Evolutionary conservation across 768 basidiomycete species (phyloP), one percentile per base, ranked within the genome.

Genomic region (Kwoniella bestiolae): DNA sequence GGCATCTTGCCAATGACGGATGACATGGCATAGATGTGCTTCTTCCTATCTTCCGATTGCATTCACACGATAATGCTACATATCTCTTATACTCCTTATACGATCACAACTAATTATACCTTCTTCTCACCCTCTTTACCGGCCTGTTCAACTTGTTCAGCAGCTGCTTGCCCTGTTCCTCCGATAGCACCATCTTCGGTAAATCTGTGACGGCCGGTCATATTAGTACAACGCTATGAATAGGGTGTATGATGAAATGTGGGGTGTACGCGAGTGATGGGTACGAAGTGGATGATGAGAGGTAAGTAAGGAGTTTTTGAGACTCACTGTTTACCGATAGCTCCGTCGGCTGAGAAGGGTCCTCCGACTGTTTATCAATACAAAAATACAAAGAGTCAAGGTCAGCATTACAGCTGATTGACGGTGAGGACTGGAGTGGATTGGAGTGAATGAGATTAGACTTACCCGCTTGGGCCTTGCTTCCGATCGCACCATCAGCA

Each of bases 281-380:
- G 5, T 11, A 41, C n/a, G n/a, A n/a, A n/a, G n/a, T n/a, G n/a
- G n/a, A n/a, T n/a, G n/a, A n/a, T n/a, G n/a, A n/a, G n/a, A n/a
- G n/a, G n/a, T n/a, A n/a, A n/a, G n/a, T n/a, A 3, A 50, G 5
- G 45, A 49, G 23, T 38, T 25, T 18, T 3, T n/a, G 2, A 9
- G 21, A 71, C 73, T 65, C 50, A 75, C 74, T 76, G 35, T 52
- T 70, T 73, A 44, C 74, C 74, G 35, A 76, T 60, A 41, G 69
- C 70, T 18, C 74, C 74, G 8, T 76, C 61, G n/a, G 57, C 63
- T 12, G 56, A 52, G 64, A 76, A 76, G 14, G 74, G 72, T 35
- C 74, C 74, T 8, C 74, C 74, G 35, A 76, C 73, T 67, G 26
- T 21, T 35, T 21, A 21, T 8, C 25, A 29, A 53, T 9, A 67